phyloP scores from a whole-genome alignment of 768 basidiomycete genomes.

The Hygrophoropsis aurantiaca region DNA sequence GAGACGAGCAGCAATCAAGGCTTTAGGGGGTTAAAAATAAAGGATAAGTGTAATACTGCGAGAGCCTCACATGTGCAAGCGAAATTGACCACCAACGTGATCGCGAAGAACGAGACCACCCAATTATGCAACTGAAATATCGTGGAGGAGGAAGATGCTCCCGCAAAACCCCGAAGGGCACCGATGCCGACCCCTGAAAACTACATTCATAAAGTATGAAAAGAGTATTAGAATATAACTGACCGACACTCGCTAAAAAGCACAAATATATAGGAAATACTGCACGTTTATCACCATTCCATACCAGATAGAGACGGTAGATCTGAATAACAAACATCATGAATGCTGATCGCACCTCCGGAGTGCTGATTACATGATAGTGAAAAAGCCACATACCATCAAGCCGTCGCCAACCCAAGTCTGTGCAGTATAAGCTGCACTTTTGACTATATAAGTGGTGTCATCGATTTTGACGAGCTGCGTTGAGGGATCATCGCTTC shows the following conservation, averaged over 20 bases:
- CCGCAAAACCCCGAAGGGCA: not conserved
- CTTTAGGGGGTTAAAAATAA: constrained; percentile 1
- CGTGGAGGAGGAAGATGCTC: not conserved
- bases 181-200: constrained; percentile 1
- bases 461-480: constrained; percentile 35
- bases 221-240: not conserved
- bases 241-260: constrained; percentile 7
- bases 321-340: too few species aligned
- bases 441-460: constrained; percentile 37
- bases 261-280: constrained; percentile 6
- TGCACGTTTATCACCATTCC: constrained; percentile 11
- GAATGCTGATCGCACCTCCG: too few species aligned
- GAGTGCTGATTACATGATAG: too few species aligned
- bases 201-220: not conserved
- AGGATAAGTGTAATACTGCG: not conserved
- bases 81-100: constrained; percentile 8
- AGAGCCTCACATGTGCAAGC: constrained; percentile 6
- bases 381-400: too few species aligned
- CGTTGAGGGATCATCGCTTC: constrained; percentile 25
- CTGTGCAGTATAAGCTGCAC: constrained; percentile 35
- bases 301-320: constrained; percentile 11
- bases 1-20: constrained; percentile 15
- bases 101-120: constrained; percentile 9
- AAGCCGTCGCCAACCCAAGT: constrained; percentile 39
- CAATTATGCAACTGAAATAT: constrained; percentile 3